A percentile compares a stretch with the other conserved stretches of the same genome.
Evolutionary conservation across 495 filamentous ascomycete species (phyloP).

Genomic region (Emericellopsis terricola): DNA sequence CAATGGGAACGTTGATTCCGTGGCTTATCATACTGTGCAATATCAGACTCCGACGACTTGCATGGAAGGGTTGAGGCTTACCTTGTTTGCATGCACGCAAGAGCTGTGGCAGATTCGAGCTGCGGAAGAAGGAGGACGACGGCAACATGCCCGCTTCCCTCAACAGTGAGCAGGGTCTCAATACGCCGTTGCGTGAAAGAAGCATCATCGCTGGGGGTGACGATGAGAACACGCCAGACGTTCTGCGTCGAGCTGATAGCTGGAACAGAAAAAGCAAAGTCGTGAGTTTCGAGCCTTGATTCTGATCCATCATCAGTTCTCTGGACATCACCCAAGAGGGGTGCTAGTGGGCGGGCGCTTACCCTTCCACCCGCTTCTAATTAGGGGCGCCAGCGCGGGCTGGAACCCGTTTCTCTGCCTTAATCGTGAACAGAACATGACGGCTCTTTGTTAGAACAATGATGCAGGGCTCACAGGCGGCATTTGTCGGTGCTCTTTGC

Average conservation of each 20-base stretch:
- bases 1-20: slow-evolving; percentile 13
- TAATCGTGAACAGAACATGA: slow-evolving; percentile 36
- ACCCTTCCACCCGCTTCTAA: slow-evolving; percentile 31
- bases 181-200: slow-evolving; percentile 19
- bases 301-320: too few species aligned
- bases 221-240: slow-evolving; percentile 30
- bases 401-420: slow-evolving; percentile 33
- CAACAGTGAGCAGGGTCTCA: slow-evolving; percentile 25
- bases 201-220: slow-evolving; percentile 26
- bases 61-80: not conserved
- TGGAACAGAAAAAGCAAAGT: slow-evolving; percentile 29
- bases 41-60: too few species aligned
- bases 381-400: slow-evolving; percentile 23
- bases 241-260: slow-evolving; percentile 2
- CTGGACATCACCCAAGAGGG: too few species aligned
- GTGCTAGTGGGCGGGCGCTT: too few species aligned
- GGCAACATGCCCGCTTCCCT: slow-evolving; percentile 20
- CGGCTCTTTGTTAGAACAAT: not conserved
- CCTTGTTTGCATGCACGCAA: not conserved
- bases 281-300: slow-evolving; percentile 28
- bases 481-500: too few species aligned
- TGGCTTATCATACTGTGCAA: too few species aligned
- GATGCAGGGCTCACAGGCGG: too few species aligned
- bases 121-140: slow-evolving; percentile 33
- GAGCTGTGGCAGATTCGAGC: not conserved